These are phyloP conservation scores for Pascua guehoae DNA, from an alignment of 1,284 basidiomycete species.

Conservation along the genomic window DNA sequence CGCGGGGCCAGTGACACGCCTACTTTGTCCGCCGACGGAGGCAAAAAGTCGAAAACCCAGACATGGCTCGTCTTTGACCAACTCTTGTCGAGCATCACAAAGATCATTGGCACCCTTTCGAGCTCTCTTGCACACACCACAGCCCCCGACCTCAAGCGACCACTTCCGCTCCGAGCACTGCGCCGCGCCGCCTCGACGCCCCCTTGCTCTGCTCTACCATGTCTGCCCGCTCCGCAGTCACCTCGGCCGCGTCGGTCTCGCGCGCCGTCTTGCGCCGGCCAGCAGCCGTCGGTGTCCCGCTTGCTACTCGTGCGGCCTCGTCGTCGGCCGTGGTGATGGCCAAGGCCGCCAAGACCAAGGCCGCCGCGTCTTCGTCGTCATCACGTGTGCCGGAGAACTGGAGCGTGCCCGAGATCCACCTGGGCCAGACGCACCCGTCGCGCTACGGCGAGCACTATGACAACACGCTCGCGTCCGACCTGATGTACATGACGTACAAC, in stretches of 20 bases:
- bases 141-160: too few species aligned
- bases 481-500: slow-evolving; percentile 93
- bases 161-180: too few species aligned
- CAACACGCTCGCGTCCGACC: slow-evolving; percentile 73
- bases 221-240: slow-evolving; percentile 17
- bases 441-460: slow-evolving; percentile 83
- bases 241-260: slow-evolving; percentile 12
- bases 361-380: slow-evolving; percentile 1
- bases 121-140: too few species aligned
- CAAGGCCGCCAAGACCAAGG: background rate
- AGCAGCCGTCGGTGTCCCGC: background rate
- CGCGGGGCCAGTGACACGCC: too few species aligned
- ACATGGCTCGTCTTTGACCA: background rate
- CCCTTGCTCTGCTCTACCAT: background rate
- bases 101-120: background rate
- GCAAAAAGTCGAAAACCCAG: slow-evolving; percentile 8
- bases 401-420: slow-evolving; percentile 39
- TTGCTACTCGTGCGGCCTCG: slow-evolving; percentile 9
- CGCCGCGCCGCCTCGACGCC: too few species aligned
- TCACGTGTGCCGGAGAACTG: slow-evolving; percentile 12
- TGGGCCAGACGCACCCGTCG: slow-evolving; percentile 63
- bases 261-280: slow-evolving; percentile 1
- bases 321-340: background rate
- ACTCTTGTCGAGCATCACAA: background rate
- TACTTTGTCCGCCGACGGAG: too few species aligned